Base-by-base conservation (phyloP, 164 flowering plant genomes). In the Annona squamosa region DNA sequence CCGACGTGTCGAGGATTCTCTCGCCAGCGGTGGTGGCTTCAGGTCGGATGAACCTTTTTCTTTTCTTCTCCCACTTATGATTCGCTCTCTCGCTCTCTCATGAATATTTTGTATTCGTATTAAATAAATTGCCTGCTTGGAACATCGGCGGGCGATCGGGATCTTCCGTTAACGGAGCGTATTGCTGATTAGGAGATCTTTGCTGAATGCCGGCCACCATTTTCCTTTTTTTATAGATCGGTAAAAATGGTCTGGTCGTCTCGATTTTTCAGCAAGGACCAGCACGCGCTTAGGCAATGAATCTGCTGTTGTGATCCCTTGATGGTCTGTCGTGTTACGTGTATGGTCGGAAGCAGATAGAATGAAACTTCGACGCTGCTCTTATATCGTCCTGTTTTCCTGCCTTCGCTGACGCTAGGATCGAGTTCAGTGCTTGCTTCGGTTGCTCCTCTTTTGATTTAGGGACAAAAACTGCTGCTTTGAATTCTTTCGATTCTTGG, bases 21-120 rank as follows among this genome's bases (percentile, higher is more conserved):
- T 97, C 1, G 96, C 85, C 16, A 87, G 85, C 77, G 98, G 98
- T 13, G 96, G 98, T 0, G 98, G 98, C 57, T 91, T 90, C 76
- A 94, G 98, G 98, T 93, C 37, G 52, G n/a, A 63, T 17, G 44
- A 48, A 41, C 18, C 17, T 69, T 62, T 3, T 3, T 18, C 45
- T 16, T 26, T 63, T 0, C 3, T 19, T 63, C 6, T n/a, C 4
- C 18, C 17, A 2, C 37, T 63, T 63, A 17, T n/a, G 37, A 26
- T 26, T 26, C 37, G 37, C 37, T 26, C 37, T 26, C 37, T 26
- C 37, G 37, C 37, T 26, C 37, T 26, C 37, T 26, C 37, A 26
- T 26, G 37, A 26, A 26, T 26, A 26, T 26, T 26, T 26, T 1
- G 37, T 26, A 26, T 26, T 26, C 37, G 37, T 26, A 26, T 26